These are phyloP conservation scores for Thalassia testudinum DNA, from an alignment of 116 monocot genomes.

Conservation along the genomic window DNA sequence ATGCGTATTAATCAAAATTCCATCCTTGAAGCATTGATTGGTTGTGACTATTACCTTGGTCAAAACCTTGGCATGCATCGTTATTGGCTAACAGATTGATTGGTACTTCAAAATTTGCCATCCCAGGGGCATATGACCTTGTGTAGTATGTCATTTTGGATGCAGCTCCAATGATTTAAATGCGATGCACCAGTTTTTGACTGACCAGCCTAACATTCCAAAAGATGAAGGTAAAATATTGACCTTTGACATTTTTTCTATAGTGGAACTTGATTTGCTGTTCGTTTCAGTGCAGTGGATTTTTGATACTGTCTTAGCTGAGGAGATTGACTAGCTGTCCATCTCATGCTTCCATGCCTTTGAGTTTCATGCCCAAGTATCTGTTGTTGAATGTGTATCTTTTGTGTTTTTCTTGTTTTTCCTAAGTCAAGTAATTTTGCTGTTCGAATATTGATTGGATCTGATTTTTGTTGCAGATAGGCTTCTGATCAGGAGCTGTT, in stretches of 20 bases:
- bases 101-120: too few species aligned
- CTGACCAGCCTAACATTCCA: slow-evolving; percentile 71
- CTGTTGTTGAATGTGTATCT: too few species aligned
- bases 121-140: not conserved
- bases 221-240: slow-evolving; percentile 51
- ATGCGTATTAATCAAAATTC: not conserved
- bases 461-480: too few species aligned
- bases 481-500: too few species aligned
- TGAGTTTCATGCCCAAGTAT: too few species aligned
- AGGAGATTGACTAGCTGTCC: slow-evolving; percentile 10
- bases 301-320: slow-evolving; percentile 33
- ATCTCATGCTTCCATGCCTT: too few species aligned
- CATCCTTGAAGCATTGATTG: not conserved
- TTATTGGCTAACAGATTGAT: not conserved
- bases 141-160: not conserved
- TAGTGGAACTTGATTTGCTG: slow-evolving; percentile 1
- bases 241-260: not conserved
- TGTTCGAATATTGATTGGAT: too few species aligned
- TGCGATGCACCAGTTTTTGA: slow-evolving; percentile 35
- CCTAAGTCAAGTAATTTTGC: too few species aligned
- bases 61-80: not conserved
- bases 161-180: slow-evolving; percentile 54
- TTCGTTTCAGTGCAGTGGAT: slow-evolving; percentile 34
- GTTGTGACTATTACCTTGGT: not conserved
- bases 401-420: too few species aligned